Evolutionary conservation across 148 eudicot genomes (phyloP).

Genomic region (Rhododendron henanense): DNA sequence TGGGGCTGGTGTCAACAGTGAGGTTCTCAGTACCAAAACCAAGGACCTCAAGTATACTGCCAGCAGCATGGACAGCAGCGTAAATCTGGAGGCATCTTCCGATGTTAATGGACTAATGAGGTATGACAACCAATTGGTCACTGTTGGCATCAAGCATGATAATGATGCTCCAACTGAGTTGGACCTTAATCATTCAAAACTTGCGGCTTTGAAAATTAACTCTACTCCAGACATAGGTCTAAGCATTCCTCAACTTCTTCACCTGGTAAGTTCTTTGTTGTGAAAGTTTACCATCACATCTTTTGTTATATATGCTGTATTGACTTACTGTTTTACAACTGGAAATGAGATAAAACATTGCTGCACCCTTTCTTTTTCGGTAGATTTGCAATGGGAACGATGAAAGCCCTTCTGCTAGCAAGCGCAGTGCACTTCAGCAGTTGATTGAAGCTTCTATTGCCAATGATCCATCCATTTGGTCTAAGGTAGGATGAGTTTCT

Average conservation of each 20-base stretch:
- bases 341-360: background rate
- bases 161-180: conserved; percentile 48
- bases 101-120: conserved; percentile 50
- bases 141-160: conserved; percentile 36
- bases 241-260: conserved; percentile 93
- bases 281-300: background rate
- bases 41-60: conserved; percentile 36
- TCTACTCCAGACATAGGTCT: conserved; percentile 60
- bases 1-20: conserved; percentile 48
- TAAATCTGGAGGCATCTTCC: conserved; percentile 36
- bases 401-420: conserved; percentile 53
- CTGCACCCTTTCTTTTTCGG: background rate
- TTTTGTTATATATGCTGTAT: background rate
- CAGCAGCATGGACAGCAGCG: conserved; percentile 32
- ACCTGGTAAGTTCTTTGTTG: conserved; percentile 49
- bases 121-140: conserved; percentile 38
- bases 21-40: conserved; percentile 33
- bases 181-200: conserved; percentile 37
- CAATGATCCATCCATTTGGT: conserved; percentile 78
- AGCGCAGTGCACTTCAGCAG: conserved; percentile 67
- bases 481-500: conserved; percentile 51
- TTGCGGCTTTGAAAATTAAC: conserved; percentile 37
- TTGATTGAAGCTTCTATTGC: conserved; percentile 67
- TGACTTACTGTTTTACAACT: conserved; percentile 8
- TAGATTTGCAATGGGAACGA: conserved; percentile 73